Base-by-base conservation (phyloP, 768 basidiomycete genomes). In the Russula ochroleuca region DNA sequence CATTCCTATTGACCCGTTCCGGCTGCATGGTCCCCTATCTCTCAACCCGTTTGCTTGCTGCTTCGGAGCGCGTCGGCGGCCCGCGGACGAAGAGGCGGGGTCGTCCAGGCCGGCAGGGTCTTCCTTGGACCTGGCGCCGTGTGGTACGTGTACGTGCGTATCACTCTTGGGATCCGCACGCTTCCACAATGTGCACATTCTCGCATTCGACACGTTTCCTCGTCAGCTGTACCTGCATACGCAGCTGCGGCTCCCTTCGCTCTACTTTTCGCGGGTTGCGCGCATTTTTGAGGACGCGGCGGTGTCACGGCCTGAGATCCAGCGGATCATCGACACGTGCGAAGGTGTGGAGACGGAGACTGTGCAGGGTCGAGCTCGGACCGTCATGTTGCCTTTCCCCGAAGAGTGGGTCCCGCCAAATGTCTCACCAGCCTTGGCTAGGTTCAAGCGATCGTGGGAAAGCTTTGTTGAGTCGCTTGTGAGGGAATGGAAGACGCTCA, bases 221-320 rank as follows among this genome's bases (percentile, higher is more conserved):
- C 74, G 80, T 25, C 78, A 80, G 66, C 31, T 73, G 0, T 83
- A 83, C 67, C 72, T 81, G 49, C 72, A 75, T 51, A 48, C 75
- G 31, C 81, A 92, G 9, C 78, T 92, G 19, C 81, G 85, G 17
- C 79, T 92, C n/a, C 91, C 90, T 2, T 81, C 86, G 0, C 77
- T 91, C 69, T 92, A 92, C 70, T 92, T 91, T 73, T 82, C 85
- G 3, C 85, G 90, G 3, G 90, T 92, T 25, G 82, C 87, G 3
- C 80, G 83, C 53, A 82, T 92, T 31, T 91, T 90, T 66, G 82
- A 87, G 68, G 88, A 90, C 61, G 89, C 90, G 2, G 85, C 92
- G 59, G 81, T 92, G 56, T 88, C 88, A 70, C 80, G 79, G 64
- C 87, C 85, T 10, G 90, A 92, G 69, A 81, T 92, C 3, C 74